A percentile compares a stretch with the other conserved stretches of the same genome.
phyloP scores from a whole-genome alignment of 2,329 filamentous ascomycete genomes.

The Curvularia sp. region DNA sequence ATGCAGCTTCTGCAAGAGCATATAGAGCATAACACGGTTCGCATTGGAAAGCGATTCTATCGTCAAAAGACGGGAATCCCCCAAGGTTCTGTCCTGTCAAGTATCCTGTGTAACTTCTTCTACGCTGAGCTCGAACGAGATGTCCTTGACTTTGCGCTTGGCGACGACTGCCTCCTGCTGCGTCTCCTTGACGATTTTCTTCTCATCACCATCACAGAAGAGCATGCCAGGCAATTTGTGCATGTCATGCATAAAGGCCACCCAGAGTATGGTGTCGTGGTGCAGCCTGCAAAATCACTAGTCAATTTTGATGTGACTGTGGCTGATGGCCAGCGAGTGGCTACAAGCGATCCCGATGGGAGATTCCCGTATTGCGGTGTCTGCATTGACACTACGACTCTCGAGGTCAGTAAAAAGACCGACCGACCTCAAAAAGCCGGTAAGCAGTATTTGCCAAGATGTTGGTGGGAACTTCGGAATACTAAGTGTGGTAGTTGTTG shows the following conservation, averaged over 20 bases:
- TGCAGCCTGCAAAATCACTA: constrained; percentile 80
- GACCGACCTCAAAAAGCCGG: constrained; percentile 59
- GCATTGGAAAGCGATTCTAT: constrained; percentile 87
- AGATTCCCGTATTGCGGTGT: constrained; percentile 91
- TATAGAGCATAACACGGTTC: constrained; percentile 83
- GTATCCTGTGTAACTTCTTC: constrained; percentile 91
- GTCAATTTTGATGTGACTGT: constrained; percentile 78
- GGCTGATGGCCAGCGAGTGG: constrained; percentile 54
- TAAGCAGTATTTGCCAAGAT: constrained; percentile 45
- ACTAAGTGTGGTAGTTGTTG: constrained; percentile 56
- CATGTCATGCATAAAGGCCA: constrained; percentile 80
- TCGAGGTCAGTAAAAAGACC: constrained; percentile 76
- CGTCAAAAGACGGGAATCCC: constrained; percentile 89
- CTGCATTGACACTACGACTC: constrained; percentile 73
- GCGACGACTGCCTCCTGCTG: constrained; percentile 70
- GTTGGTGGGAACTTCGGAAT: neutral
- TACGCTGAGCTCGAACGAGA: constrained; percentile 84
- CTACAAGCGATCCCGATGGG: constrained; percentile 49
- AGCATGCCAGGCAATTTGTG: constrained; percentile 75
- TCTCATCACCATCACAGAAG: constrained; percentile 74
- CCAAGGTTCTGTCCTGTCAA: constrained; percentile 88
- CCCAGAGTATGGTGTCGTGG: constrained; percentile 77
- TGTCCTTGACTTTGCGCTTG: constrained; percentile 70
- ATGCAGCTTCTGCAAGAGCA: constrained; percentile 78
- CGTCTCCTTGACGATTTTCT: constrained; percentile 93